These are phyloP conservation scores for Komagataella populi DNA, from an alignment of 805 yeast species.

Conservation along the genomic window DNA sequence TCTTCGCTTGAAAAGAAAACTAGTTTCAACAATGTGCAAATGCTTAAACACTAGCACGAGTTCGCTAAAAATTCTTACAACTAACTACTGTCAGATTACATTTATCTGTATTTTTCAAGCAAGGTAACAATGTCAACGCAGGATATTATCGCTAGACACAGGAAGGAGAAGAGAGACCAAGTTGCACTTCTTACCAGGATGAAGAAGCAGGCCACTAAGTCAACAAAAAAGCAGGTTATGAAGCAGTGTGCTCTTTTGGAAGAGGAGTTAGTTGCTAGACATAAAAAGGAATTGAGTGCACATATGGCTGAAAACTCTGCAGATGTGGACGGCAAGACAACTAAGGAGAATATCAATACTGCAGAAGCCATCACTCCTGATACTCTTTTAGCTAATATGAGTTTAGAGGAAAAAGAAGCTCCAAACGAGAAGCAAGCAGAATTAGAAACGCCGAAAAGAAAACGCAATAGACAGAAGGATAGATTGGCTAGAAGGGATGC, in stretches of 20 bases:
- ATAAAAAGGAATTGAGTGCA: constrained; percentile 32
- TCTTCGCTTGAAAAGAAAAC: background rate
- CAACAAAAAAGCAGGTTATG: constrained; percentile 55
- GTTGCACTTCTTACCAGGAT: constrained; percentile 56
- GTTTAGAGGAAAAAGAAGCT: constrained; percentile 16
- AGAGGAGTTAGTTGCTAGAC: constrained; percentile 36
- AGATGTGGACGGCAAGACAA: constrained; percentile 2
- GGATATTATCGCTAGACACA: constrained; percentile 44
- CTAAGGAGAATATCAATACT: constrained; percentile 15
- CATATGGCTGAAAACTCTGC: background rate
- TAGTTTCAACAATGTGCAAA: no score
- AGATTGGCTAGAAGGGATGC: constrained; percentile 66
- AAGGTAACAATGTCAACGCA: constrained; percentile 18
- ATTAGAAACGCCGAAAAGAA: constrained; percentile 19
- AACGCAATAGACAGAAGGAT: constrained; percentile 78
- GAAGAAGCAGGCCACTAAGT: constrained; percentile 75
- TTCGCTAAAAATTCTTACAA: background rate
- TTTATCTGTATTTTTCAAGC: background rate
- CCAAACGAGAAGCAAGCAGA: constrained; percentile 5
- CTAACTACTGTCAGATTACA: background rate
- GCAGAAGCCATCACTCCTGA: constrained; percentile 54
- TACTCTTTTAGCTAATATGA: constrained; percentile 45
- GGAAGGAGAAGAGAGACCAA: constrained; percentile 55
- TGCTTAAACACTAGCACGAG: background rate
- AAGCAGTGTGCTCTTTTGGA: constrained; percentile 50